Base-by-base conservation (phyloP, 108 stramenopile genomes). In the Nitzschia sp. region DNA sequence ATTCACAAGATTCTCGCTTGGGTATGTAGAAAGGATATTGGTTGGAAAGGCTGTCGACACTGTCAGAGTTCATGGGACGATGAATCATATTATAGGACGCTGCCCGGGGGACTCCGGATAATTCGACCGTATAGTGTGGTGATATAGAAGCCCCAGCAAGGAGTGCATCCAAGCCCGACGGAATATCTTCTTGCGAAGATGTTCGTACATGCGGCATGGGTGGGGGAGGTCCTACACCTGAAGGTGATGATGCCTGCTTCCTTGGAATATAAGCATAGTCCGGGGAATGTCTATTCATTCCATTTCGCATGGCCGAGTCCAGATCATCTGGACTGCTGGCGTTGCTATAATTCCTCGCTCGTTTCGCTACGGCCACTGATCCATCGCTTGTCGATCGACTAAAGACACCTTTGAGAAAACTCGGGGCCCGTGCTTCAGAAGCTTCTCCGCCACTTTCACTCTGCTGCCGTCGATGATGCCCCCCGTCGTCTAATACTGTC, bases 251-350 rank as follows among this genome's bases (percentile, higher is more conserved):
- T 15, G 38, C 38, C 38, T n/a, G 30, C n/a, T 1, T 18, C 58
- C 58, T 31, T 17, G 18, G 32, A 30, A 31, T 59, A 18, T 2
- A n/a, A 17, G 17, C 35, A n/a, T 17, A 27, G 28, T 3, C 23
- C 15, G 31, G 18, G 35, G 29, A 34, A 34, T 34, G 27, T 18
- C 2, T 59, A 32, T 32, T 31, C 26, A 66, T 27, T 0, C 64
- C 64, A 19, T 35, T 49, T 11, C 64, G 64, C 47, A 66, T 32
- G 30, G 49, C 45, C 2, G 27, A 15, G 30, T 66, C 64, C 49
- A 66, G 33, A 2, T 66, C 64, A 66, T 66, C 64, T n/a, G 47
- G 9, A n/a, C 46, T 30, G 11, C 49, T 66, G 17, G 0, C 30
- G 17, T 4, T 49, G 21, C 38, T 42, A 24, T 25, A 24, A 54